phyloP scores from a whole-genome alignment of 2,329 filamentous ascomycete genomes.

The Sarocladium strictum region DNA sequence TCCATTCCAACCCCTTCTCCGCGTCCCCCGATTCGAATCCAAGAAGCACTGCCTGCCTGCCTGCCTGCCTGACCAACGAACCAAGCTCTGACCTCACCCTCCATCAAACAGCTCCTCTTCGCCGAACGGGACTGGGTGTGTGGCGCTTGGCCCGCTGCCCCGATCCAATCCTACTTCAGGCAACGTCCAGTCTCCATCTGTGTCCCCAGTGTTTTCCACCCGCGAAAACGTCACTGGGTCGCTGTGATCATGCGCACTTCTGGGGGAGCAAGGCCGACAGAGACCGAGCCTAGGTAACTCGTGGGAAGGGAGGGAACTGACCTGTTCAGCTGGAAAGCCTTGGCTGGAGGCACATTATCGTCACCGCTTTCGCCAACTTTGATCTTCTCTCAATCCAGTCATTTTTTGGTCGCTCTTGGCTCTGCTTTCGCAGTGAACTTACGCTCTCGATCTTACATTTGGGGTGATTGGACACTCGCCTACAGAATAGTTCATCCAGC shows the following conservation, averaged over 20 bases:
- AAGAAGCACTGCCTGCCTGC: no score
- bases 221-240: neutral
- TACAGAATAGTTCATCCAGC: no score
- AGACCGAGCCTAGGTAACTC: neutral
- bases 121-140: neutral
- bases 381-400: neutral
- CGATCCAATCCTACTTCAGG: no score
- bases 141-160: neutral
- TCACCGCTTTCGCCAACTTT: neutral
- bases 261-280: neutral
- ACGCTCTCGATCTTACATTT: neutral
- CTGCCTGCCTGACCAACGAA: neutral
- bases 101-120: neutral
- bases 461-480: no score
- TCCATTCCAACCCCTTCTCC: neutral
- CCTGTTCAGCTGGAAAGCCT: neutral
- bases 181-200: no score
- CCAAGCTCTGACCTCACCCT: neutral
- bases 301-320: neutral
- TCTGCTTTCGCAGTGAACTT: neutral
- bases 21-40: neutral
- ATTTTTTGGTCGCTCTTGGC: neutral
- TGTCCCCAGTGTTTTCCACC: neutral
- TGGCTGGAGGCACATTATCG: neutral
- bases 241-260: neutral